Evolutionary conservation across 768 basidiomycete genomes (phyloP), one percentile per base, ranked within the genome.

Genomic region (Leccinum aurantiacum): DNA sequence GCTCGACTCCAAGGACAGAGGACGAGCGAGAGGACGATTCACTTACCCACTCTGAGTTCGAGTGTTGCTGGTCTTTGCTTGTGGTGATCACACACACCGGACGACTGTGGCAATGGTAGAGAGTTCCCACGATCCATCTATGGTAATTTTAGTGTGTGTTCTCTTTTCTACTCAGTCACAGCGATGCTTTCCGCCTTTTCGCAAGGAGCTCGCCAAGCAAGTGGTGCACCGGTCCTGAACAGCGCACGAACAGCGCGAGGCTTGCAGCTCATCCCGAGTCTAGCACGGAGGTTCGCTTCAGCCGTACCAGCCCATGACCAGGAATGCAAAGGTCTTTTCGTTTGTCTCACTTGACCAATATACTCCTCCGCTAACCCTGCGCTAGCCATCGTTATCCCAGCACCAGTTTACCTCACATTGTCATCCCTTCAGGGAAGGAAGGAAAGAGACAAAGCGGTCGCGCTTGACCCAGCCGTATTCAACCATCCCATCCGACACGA

Each of bases 401-500:
- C 76, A 54, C 88, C 88, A 17, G 74, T 89, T 13, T 85, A 82
- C 60, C 76, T 91, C 10, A 75, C 81, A n/a, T 74, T 92, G 62
- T 84, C 87, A 3, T 79, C 81, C 53, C 80, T 89, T 15, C 67
- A 76, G 38, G 75, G 77, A 47, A 80, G 78, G 53, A 75, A 78
- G 50, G 75, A 78, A 10, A 69, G 67, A 53, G 72, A 78, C 52
- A 77, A 74, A 56, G 77, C 88, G 11, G 88, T 88, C 38, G 79
- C 82, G 63, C 83, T 92, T 29, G 84, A 92, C 69, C 85, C 89
- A 2, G 80, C 83, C n/a, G 88, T 98, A 31, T 99, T 98, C 76
- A 80, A 84, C 61, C 88, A 93, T 65, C 93, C 95, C 44, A 85
- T 95, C 48, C 91, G 96, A 53, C 85, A 87, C 22, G 95, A 98